These are phyloP conservation scores for Xylaria curta DNA, from an alignment of 495 filamentous ascomycete genomes.

Conservation along the genomic window DNA sequence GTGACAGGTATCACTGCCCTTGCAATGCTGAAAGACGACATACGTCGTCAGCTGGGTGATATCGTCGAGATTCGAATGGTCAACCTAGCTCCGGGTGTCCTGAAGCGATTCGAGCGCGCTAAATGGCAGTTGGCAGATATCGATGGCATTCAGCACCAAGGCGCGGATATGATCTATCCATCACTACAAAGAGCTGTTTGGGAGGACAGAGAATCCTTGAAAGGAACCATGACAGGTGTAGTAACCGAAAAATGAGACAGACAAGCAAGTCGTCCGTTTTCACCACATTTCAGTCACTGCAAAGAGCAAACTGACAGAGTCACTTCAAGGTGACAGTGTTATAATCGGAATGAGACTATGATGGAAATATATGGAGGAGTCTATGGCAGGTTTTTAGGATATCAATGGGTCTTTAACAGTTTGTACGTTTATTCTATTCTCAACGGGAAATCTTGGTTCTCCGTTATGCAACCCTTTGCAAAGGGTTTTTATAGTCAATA, in stretches of 20 bases:
- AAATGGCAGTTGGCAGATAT: slow-evolving; percentile 39
- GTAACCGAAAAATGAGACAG: slow-evolving; percentile 34
- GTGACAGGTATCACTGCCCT: slow-evolving; percentile 41
- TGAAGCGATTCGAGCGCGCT: slow-evolving; percentile 38
- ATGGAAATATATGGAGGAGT: not conserved
- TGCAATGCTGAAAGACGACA: slow-evolving; percentile 41
- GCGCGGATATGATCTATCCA: slow-evolving; percentile 37
- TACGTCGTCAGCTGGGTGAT: slow-evolving; percentile 34
- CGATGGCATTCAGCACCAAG: slow-evolving; percentile 32
- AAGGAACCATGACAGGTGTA: slow-evolving; percentile 37
- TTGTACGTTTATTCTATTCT: not conserved
- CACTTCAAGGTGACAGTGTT: not conserved
- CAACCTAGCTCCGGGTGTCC: slow-evolving; percentile 36
- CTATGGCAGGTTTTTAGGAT: not conserved
- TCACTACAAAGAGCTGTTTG: slow-evolving; percentile 39
- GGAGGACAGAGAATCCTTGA: slow-evolving; percentile 38
- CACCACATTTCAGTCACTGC: not conserved
- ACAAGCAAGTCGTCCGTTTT: not conserved
- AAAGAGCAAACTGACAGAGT: slow-evolving; percentile 3
- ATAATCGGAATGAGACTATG: not conserved
- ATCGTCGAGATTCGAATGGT: slow-evolving; percentile 42
- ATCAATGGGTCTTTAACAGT: not conserved
- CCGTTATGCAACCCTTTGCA: not conserved
- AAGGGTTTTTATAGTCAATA: not conserved
- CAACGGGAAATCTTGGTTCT: not conserved